Conservation (phyloP, 1,284 basidiomycete genomes). For the Exobasidium cylindrosporum region DNA sequence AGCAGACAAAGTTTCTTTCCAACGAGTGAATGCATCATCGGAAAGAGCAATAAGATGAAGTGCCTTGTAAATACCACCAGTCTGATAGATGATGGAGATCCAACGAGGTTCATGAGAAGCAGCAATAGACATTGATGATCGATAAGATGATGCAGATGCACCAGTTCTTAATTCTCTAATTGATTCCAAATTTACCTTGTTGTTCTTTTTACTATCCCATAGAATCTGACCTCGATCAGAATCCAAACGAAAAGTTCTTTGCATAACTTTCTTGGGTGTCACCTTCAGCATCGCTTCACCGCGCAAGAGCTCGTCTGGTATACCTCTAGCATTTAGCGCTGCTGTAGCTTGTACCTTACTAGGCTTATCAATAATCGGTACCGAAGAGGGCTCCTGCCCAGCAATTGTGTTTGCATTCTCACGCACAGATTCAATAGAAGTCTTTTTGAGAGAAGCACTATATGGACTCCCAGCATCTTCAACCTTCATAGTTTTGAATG, state of each 20-base stretch:
- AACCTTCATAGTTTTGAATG: conserved; percentile 14
- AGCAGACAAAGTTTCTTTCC: conserved; percentile 58
- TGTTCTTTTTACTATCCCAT: conserved; percentile 74
- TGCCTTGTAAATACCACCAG: conserved; percentile 80
- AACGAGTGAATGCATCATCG: conserved; percentile 65
- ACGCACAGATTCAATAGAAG: background rate
- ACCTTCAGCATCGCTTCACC: conserved; percentile 73
- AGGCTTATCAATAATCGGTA: background rate
- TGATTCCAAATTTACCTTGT: conserved; percentile 73
- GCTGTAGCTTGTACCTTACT: background rate
- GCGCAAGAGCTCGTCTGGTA: conserved; percentile 24
- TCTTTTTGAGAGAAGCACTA: background rate
- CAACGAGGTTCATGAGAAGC: conserved; percentile 61
- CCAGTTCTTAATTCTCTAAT: conserved; percentile 88
- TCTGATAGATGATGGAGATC: conserved; percentile 74
- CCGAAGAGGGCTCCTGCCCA: background rate
- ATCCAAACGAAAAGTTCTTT: conserved; percentile 71
- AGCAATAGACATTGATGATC: conserved; percentile 67
- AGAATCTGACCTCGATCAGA: conserved; percentile 75
- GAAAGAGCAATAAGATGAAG: conserved; percentile 81
- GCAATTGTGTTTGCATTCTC: background rate
- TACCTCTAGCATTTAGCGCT: background rate
- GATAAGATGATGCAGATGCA: conserved; percentile 71
- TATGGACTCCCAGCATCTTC: background rate
- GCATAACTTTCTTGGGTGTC: conserved; percentile 76